phyloP scores from a whole-genome alignment of 2,329 filamentous ascomycete genomes.

The Neophaeococcomyces mojaviensis region DNA sequence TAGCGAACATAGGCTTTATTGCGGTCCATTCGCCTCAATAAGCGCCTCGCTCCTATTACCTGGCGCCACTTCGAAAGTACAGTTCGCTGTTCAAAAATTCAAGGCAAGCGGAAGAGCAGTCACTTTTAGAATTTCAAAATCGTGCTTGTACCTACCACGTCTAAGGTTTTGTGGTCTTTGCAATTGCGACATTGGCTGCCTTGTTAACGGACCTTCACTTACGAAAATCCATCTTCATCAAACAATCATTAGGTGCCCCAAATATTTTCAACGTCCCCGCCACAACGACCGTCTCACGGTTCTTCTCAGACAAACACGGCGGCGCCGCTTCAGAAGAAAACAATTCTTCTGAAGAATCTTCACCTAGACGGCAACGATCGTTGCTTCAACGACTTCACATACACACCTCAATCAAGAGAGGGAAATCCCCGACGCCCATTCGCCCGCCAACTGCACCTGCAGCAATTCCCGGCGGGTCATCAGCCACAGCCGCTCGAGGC shows the following conservation, averaged over 20 bases:
- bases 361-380: slow-evolving; percentile 13
- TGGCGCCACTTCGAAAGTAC: too few relatives aligned
- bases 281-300: slow-evolving; percentile 21
- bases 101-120: too few relatives aligned
- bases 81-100: too few relatives aligned
- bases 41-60: too few relatives aligned
- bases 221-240: neutral
- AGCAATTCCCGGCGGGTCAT: neutral
- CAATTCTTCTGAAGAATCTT: slow-evolving; percentile 17
- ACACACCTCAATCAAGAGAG: slow-evolving; percentile 14
- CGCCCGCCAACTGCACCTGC: slow-evolving; percentile 1
- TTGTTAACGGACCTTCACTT: too few relatives aligned
- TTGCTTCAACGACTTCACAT: slow-evolving; percentile 22
- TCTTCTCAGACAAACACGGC: slow-evolving; percentile 20
- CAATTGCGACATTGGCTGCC: too few relatives aligned
- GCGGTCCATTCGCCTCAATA: too few relatives aligned
- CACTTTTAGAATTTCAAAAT: too few relatives aligned
- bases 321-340: slow-evolving; percentile 17
- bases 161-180: too few relatives aligned
- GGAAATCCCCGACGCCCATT: slow-evolving; percentile 16
- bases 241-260: neutral
- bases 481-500: slow-evolving; percentile 11
- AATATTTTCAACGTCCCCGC: neutral
- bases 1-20: too few relatives aligned
- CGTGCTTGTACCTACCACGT: too few relatives aligned